Conservation (phyloP, 176 grass and related monocot species). For the Avena sativa region DNA sequence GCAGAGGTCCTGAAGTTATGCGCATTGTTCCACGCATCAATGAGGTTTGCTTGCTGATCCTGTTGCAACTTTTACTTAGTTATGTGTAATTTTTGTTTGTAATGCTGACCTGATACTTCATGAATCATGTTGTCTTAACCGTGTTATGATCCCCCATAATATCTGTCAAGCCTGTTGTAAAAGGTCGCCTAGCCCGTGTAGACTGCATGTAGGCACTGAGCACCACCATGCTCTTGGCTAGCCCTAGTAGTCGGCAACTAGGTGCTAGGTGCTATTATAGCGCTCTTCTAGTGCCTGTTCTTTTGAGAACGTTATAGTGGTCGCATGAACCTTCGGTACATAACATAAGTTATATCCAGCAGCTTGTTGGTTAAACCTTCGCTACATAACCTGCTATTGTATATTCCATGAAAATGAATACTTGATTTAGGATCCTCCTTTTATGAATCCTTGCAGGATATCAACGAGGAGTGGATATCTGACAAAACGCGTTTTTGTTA, state of each 20-base stretch:
- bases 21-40: slow-evolving; percentile 89
- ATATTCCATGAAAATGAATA: slow-evolving; percentile 17
- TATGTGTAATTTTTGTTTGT: slow-evolving; percentile 2
- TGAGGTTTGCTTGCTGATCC: slow-evolving; percentile 61
- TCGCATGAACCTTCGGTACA: not conserved
- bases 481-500: slow-evolving; percentile 99
- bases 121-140: not conserved
- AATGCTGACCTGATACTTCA: not conserved
- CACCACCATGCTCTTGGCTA: not conserved
- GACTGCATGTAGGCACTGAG: not conserved
- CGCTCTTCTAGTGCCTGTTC: not conserved
- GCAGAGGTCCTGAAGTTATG: slow-evolving; percentile 98
- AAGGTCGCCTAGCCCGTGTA: not conserved
- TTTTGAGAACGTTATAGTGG: not conserved
- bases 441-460: slow-evolving; percentile 66
- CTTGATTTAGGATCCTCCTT: not conserved
- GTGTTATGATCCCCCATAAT: not conserved
- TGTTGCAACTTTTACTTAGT: not conserved
- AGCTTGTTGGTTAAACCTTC: slow-evolving; percentile 13
- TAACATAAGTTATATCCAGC: not conserved
- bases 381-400: not conserved
- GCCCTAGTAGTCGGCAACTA: not conserved
- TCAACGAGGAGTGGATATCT: slow-evolving; percentile 99
- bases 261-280: not conserved
- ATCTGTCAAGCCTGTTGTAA: not conserved